phyloP scores from a whole-genome alignment of 106 monocot species.

The Platanthera zijinensis region DNA sequence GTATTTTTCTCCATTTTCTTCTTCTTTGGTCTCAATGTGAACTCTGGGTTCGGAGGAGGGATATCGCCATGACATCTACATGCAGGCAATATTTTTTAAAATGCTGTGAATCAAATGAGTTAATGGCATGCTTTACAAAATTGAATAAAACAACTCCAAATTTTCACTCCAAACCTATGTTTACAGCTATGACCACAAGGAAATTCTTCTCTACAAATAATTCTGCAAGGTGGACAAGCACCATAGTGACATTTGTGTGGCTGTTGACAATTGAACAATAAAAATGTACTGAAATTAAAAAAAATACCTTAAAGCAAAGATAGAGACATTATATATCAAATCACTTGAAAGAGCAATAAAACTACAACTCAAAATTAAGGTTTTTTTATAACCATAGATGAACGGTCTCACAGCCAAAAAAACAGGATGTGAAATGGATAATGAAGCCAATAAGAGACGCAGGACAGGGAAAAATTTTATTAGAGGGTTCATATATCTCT shows the following conservation, averaged over 20 bases:
- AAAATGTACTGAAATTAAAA: neutral
- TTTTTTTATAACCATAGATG: neutral
- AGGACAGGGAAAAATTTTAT: neutral
- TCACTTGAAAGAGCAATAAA: constrained; percentile 1
- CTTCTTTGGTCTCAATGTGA: constrained; percentile 77
- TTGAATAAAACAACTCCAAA: neutral
- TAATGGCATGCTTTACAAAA: neutral
- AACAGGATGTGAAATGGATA: neutral
- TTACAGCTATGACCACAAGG: constrained; percentile 84
- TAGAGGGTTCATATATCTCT: neutral
- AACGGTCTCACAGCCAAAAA: neutral
- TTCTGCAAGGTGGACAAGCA: constrained; percentile 85
- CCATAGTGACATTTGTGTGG: constrained; percentile 97
- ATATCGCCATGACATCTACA: constrained; percentile 85
- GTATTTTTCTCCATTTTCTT: constrained; percentile 43
- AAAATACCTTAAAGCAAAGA: neutral
- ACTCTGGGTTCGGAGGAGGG: constrained; percentile 84
- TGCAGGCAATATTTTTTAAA: neutral
- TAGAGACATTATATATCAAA: neutral
- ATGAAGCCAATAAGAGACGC: neutral
- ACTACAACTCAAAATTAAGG: neutral
- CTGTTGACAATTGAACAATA: constrained; percentile 22
- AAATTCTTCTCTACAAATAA: constrained; percentile 55
- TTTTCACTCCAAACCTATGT: constrained; percentile 43
- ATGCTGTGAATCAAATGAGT: neutral